Evolutionary conservation across 208 protist genomes (phyloP).

Genomic region (Wallacemonas collosoma): DNA sequence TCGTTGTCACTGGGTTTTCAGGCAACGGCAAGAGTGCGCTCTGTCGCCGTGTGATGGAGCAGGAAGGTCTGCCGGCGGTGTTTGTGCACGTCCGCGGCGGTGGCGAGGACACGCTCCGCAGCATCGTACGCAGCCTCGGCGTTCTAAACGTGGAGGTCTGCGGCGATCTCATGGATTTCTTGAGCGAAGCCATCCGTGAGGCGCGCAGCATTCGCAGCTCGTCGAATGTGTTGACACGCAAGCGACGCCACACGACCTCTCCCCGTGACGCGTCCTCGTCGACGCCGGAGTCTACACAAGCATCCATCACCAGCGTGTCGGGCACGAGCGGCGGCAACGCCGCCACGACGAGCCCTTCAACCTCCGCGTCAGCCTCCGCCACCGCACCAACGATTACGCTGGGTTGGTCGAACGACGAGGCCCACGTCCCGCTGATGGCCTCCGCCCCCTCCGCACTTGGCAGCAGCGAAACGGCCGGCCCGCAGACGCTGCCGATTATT

Average conservation of each 20-base stretch:
- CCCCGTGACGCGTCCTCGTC: too few relatives aligned
- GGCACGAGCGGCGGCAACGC: neutral
- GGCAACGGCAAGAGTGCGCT: constrained; percentile 68
- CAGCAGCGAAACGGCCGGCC: constrained; percentile 28
- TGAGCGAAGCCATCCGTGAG: constrained; percentile 43
- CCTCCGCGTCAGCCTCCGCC: constrained; percentile 6
- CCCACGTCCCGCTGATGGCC: constrained; percentile 12
- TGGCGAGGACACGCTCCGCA: constrained; percentile 69
- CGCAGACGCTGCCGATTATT: constrained; percentile 44
- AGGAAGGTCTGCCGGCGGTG: constrained; percentile 64
- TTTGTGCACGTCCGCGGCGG: constrained; percentile 62
- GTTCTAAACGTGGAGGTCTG: constrained; percentile 85
- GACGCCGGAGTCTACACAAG: too few relatives aligned
- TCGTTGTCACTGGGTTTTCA: constrained; percentile 63
- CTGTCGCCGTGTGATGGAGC: constrained; percentile 52
- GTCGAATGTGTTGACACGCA: constrained; percentile 6
- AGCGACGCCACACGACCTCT: neutral
- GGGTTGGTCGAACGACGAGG: constrained; percentile 28
- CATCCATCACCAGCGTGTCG: neutral
- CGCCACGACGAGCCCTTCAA: constrained; percentile 39
- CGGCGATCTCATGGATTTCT: constrained; percentile 81
- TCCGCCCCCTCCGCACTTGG: constrained; percentile 4
- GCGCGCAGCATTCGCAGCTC: constrained; percentile 19
- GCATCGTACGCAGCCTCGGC: constrained; percentile 59
- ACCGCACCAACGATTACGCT: neutral